Evolutionary conservation across 768 basidiomycete species (phyloP).

Genomic region (Hebeloma cylindrosporum): DNA sequence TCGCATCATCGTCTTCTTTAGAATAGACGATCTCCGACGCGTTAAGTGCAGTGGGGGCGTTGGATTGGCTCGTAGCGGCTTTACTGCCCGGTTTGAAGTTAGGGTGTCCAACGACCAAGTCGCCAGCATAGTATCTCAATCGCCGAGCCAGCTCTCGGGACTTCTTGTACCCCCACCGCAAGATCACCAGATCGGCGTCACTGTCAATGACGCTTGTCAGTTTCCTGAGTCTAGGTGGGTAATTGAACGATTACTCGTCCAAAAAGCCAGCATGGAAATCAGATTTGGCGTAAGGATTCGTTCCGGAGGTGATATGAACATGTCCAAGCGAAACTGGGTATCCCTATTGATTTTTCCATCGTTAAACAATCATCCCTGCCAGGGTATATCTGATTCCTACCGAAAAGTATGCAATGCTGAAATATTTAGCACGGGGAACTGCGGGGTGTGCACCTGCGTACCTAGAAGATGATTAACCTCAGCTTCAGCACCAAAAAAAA

Average conservation of each 20-base stretch:
- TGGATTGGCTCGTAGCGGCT: constrained; percentile 25
- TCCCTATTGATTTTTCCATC: constrained; percentile 19
- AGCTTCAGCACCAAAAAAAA: background rate
- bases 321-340: constrained; percentile 50
- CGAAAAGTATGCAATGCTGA: constrained; percentile 19
- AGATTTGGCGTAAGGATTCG: constrained; percentile 40
- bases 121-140: constrained; percentile 46
- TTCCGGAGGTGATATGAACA: constrained; percentile 46
- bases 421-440: constrained; percentile 24
- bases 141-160: constrained; percentile 54
- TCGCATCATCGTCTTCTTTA: constrained; percentile 40
- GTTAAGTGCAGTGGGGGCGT: constrained; percentile 31
- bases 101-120: constrained; percentile 35
- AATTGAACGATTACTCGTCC: constrained; percentile 34
- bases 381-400: constrained; percentile 1
- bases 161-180: constrained; percentile 57
- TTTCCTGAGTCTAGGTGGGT: background rate
- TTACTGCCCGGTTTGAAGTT: constrained; percentile 33
- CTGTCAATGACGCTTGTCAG: constrained; percentile 20
- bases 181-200: constrained; percentile 42
- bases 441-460: constrained; percentile 18
- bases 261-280: constrained; percentile 49
- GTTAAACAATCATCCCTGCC: background rate
- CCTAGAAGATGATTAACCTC: constrained; percentile 10
- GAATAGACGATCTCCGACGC: constrained; percentile 42